Evolutionary conservation across 768 basidiomycete species (phyloP), one percentile per base, ranked within the genome.

Genomic region (Russula foetens): DNA sequence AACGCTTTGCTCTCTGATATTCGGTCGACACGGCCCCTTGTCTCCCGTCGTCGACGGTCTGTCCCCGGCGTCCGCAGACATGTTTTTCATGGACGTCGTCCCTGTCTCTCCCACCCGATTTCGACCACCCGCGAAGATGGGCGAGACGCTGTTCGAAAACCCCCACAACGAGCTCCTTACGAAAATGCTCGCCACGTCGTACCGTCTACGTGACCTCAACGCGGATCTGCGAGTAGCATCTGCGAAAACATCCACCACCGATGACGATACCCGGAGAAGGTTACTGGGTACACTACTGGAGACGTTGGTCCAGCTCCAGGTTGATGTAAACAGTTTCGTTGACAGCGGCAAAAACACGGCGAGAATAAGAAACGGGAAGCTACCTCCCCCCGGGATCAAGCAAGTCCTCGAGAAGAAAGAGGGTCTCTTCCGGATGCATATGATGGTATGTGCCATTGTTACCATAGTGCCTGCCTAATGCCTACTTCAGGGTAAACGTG

Each of bases 401-500:
- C 96, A 99, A 73, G 83, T 88, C 14, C 75, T 99, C 67, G 97
- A 99, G 76, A 99, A 98, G 81, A 99, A 99, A 74, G 97, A 98
- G 65, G 97, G 97, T 47, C 71, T 99, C 51, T 99, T 99, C 81
- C 81, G 97, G 59, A 97, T 95, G 75, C 85, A 99, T 69, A 98
- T 99, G 97, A 99, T 99, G 97, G 95, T 93, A 59, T 58, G 81
- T 41, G 29, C 38, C 72, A 26, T 9, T 52, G 56, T 53, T 29
- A 56, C 7, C 29, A 29, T 50, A 24, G 57, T 53, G 35, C 50
- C 48, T 58, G 31, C 46, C 59, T 47, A 48, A 55, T 49, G 39
- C 31, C 45, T 52, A 46, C 56, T 52, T 31, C 59, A 98, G 95
- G 97, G 97, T 11, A 99, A 99, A 78, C 94, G 97, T 69, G 97